Base-by-base conservation (phyloP, 345 rosid species). In the Passiflora organensis region DNA sequence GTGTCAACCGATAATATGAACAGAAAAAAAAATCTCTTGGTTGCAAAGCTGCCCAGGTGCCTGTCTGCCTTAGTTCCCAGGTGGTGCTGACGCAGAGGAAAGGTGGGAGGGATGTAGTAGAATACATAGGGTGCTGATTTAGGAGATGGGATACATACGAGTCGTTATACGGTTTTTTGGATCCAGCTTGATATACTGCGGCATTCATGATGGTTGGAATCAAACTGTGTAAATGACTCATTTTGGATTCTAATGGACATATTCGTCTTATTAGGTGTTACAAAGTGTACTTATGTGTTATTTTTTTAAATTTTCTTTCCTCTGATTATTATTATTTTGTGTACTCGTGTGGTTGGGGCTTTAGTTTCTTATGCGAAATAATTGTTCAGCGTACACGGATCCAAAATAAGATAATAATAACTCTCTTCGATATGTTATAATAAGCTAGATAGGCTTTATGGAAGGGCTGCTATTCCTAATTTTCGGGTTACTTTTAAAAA, bases 61-160 rank as follows among this genome's bases (percentile, higher is more conserved):
- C 46, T 51, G 36, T 56, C 68, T 36, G 62, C 39, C 43, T 13
- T 9, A 19, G 66, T 37, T 42, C 51, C 54, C 53, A 20, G 64
- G 53, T 43, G 71, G 37, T 47, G 74, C 52, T 46, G 55, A 70
- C 46, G 57, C 34, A 28, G 34, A 28, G 5, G 5, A 28, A 28
- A 28, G 75, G 51, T 19, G 66, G 67, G 75, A 51, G 16, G 66
- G 65, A 71, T 74, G 82, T 76, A 78, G 82, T 76, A 78, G 82
- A 69, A 51, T 74, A 71, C 57, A 62, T 76, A 76, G 82, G n/a
- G 66, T 39, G 70, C 77, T 78, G 69, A 78, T 69, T 58, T 81
- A 69, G 83, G 63, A 58, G n/a, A n/a, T n/a, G n/a, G n/a, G n/a
- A n/a, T n/a, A 49, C 56, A 65, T 49, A 42, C 1, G 59, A 58